Percentiles rank a stretch among this genome's conserved stretches.
Evolutionary conservation across 2,329 filamentous ascomycete species (phyloP).

Genomic region (Stemphylium vesicarium): DNA sequence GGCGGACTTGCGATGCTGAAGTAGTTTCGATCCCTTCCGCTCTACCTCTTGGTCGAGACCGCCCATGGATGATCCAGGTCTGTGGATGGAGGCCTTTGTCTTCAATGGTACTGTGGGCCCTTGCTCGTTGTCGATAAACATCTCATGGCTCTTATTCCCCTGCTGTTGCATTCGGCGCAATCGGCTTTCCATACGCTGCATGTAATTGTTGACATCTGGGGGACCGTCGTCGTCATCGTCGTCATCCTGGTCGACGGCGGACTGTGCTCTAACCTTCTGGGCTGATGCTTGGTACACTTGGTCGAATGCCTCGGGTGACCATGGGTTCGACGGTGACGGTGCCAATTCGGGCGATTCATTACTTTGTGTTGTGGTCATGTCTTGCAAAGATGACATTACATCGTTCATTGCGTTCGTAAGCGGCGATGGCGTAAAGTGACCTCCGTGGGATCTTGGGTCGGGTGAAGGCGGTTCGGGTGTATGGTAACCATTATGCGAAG

Average conservation of each 20-base stretch:
- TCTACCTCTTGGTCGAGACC: conserved; percentile 34
- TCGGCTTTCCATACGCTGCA: conserved; percentile 88
- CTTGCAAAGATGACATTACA: conserved; percentile 92
- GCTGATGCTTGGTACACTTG: conserved; percentile 55
- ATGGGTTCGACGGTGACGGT: conserved; percentile 70
- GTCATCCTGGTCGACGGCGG: conserved; percentile 69
- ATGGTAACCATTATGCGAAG: conserved; percentile 52
- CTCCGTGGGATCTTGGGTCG: conserved; percentile 41
- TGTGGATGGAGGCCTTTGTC: conserved; percentile 48
- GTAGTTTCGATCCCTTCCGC: conserved; percentile 36
- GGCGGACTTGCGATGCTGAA: conserved; percentile 73
- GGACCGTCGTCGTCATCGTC: conserved; percentile 65
- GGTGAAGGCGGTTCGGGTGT: conserved; percentile 75
- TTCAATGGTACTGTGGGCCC: conserved; percentile 68
- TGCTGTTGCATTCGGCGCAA: conserved; percentile 72
- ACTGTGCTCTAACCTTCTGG: conserved; percentile 61
- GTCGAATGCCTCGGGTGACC: conserved; percentile 90
- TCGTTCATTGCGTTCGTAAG: conserved; percentile 96
- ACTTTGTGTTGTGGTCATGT: conserved; percentile 71
- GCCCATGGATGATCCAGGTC: conserved; percentile 50
- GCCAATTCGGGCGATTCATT: conserved; percentile 61
- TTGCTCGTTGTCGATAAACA: conserved; percentile 54
- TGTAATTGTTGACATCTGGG: conserved; percentile 82
- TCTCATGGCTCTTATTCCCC: conserved; percentile 52
- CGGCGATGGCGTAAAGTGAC: conserved; percentile 78